Percentiles rank a stretch among this genome's conserved stretches.
phyloP scores from a whole-genome alignment of 768 basidiomycete genomes.

The Mycena rebaudengoi region DNA sequence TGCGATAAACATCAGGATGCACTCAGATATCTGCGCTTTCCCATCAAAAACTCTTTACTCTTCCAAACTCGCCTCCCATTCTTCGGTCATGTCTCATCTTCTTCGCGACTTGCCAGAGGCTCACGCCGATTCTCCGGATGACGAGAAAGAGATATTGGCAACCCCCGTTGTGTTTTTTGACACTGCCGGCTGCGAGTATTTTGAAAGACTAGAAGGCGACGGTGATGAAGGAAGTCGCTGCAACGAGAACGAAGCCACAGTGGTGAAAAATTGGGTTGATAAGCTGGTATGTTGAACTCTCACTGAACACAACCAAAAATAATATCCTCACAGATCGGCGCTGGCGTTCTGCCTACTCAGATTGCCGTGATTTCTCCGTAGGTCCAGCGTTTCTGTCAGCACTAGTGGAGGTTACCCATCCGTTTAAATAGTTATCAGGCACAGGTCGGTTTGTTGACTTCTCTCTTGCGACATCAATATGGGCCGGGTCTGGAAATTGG shows the following conservation, averaged over 20 bases:
- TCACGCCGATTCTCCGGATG: slow-evolving; percentile 63
- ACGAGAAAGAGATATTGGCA: slow-evolving; percentile 73
- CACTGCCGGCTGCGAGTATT: slow-evolving; percentile 94
- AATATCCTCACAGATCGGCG: neutral
- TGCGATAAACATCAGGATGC: too few species aligned
- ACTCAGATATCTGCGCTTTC: slow-evolving; percentile 83
- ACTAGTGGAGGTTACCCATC: neutral
- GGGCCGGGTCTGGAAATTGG: slow-evolving; percentile 85
- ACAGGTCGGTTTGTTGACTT: slow-evolving; percentile 87
- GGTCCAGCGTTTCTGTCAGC: slow-evolving; percentile 30
- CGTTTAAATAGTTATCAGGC: slow-evolving; percentile 78
- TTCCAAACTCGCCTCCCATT: slow-evolving; percentile 72
- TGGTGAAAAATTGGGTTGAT: slow-evolving; percentile 86
- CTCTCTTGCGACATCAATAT: slow-evolving; percentile 75
- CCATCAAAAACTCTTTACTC: slow-evolving; percentile 86
- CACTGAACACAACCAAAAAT: neutral
- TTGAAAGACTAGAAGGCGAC: slow-evolving; percentile 80
- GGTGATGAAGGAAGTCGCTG: slow-evolving; percentile 90
- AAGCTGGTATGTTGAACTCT: slow-evolving; percentile 61
- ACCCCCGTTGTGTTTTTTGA: slow-evolving; percentile 93
- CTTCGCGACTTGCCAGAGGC: slow-evolving; percentile 74
- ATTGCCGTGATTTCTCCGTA: slow-evolving; percentile 92
- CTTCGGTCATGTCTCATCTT: slow-evolving; percentile 75
- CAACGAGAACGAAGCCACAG: slow-evolving; percentile 94
- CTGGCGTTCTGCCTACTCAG: slow-evolving; percentile 57